phyloP scores from a whole-genome alignment of 2,329 filamentous ascomycete genomes.

The Daldinia eschscholtzii region DNA sequence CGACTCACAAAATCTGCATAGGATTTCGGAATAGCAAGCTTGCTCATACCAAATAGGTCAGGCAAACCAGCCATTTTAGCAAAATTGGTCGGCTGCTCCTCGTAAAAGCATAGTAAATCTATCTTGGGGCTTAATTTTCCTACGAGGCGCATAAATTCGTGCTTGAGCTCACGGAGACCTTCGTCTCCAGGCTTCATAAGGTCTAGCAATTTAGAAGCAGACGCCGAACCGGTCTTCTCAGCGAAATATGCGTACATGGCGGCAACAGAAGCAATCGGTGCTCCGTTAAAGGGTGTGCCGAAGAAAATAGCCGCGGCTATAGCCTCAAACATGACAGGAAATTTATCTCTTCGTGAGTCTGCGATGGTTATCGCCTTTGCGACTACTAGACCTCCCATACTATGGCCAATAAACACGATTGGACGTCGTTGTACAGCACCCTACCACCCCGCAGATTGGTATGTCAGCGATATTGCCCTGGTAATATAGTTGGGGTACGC shows the following conservation, averaged over 20 bases:
- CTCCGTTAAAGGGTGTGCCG: slow-evolving; percentile 58
- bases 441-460: slow-evolving; percentile 30
- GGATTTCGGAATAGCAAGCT: slow-evolving; percentile 51
- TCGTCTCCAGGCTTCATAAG: slow-evolving; percentile 58
- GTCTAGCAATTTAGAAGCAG: slow-evolving; percentile 55
- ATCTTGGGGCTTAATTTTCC: slow-evolving; percentile 55
- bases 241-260: slow-evolving; percentile 55
- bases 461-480: neutral
- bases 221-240: slow-evolving; percentile 52
- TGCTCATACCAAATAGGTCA: slow-evolving; percentile 47
- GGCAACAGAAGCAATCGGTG: slow-evolving; percentile 54
- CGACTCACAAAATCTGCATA: slow-evolving; percentile 56
- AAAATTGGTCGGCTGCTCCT: slow-evolving; percentile 57
- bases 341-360: slow-evolving; percentile 54
- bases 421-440: slow-evolving; percentile 52
- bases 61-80: slow-evolving; percentile 54
- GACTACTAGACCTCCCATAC: slow-evolving; percentile 60
- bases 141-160: slow-evolving; percentile 56
- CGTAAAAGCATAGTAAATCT: slow-evolving; percentile 57
- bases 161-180: slow-evolving; percentile 54
- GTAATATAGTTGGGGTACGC: neutral
- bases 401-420: slow-evolving; percentile 59
- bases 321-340: slow-evolving; percentile 57
- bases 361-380: slow-evolving; percentile 57
- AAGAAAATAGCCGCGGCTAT: slow-evolving; percentile 58